These are phyloP conservation scores for Torulaspora microellipsoides DNA, from an alignment of 805 yeast genomes.

Conservation along the genomic window DNA sequence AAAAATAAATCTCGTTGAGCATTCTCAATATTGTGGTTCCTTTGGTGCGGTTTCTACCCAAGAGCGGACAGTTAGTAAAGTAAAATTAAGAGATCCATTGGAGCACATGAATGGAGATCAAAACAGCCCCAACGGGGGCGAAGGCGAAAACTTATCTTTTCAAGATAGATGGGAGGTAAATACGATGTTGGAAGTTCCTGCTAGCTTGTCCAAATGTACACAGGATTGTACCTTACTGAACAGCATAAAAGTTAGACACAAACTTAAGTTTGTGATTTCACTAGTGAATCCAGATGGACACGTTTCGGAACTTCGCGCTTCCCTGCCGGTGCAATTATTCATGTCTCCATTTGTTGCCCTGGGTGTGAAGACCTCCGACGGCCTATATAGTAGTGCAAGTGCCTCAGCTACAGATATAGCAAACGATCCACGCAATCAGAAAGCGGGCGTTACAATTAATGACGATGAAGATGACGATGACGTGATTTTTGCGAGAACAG, in stretches of 20 bases:
- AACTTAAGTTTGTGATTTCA: conserved; percentile 74
- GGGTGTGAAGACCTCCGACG: conserved; percentile 25
- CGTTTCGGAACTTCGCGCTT: conserved; percentile 84
- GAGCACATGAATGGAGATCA: conserved; percentile 25
- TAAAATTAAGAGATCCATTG: conserved; percentile 39
- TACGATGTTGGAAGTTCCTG: conserved; percentile 59
- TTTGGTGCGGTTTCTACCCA: conserved; percentile 53
- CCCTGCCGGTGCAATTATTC: conserved; percentile 73
- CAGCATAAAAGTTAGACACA: conserved; percentile 80
- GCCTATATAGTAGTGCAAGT: conserved; percentile 11
- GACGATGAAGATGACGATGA: conserved; percentile 36
- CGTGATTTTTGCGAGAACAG: conserved; percentile 37
- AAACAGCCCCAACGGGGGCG: conserved; percentile 29
- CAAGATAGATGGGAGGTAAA: conserved; percentile 74
- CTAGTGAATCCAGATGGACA: conserved; percentile 88
- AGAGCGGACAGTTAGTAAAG: conserved; percentile 59
- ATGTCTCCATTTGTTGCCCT: conserved; percentile 81
- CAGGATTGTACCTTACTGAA: conserved; percentile 78
- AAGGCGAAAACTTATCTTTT: conserved; percentile 21
- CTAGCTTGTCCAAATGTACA: conserved; percentile 67
- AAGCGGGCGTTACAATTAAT: conserved; percentile 22
- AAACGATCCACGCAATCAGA: conserved; percentile 3
- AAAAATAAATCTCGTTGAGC: conserved; percentile 63
- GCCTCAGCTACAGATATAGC: conserved; percentile 5
- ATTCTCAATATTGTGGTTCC: conserved; percentile 55